Evolutionary conservation across 1,284 basidiomycete species (phyloP).

Genomic region (Leccinum angustisporum): DNA sequence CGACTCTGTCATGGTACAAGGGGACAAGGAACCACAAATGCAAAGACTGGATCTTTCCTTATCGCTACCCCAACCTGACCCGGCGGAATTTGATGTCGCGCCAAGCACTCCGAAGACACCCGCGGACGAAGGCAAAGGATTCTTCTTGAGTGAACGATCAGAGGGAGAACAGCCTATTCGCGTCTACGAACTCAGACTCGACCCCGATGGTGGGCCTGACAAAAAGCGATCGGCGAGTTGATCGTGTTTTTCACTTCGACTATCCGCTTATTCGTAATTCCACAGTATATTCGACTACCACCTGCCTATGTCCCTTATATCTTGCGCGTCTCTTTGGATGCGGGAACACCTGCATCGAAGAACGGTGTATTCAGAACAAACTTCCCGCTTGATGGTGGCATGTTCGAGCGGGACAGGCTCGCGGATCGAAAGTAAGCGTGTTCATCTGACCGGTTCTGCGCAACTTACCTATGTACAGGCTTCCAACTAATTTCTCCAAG

Average conservation of each 20-base stretch:
- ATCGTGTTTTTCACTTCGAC: not conserved
- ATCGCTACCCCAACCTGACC: constrained; percentile 10
- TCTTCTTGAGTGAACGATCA: constrained; percentile 65
- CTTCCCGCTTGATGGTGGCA: constrained; percentile 89
- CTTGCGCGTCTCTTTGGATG: constrained; percentile 83
- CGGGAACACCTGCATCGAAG: constrained; percentile 84
- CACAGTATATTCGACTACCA: constrained; percentile 90
- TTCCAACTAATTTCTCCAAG: constrained; percentile 81
- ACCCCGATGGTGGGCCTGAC: constrained; percentile 86
- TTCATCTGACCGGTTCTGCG: not conserved
- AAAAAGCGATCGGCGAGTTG: constrained; percentile 76
- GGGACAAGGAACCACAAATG: not conserved
- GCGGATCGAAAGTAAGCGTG: constrained; percentile 66
- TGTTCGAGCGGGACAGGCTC: constrained; percentile 78
- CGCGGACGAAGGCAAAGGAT: constrained; percentile 87
- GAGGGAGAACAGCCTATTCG: constrained; percentile 64
- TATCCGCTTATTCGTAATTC: constrained; percentile 14
- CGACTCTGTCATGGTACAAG: constrained; percentile 10
- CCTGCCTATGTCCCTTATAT: constrained; percentile 89
- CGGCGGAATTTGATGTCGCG: constrained; percentile 1
- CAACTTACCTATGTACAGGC: constrained; percentile 41
- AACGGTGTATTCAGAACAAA: constrained; percentile 93
- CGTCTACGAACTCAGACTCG: constrained; percentile 84
- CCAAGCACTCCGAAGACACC: constrained; percentile 74
- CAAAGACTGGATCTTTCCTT: constrained; percentile 16